A percentile compares a stretch with the other conserved stretches of the same genome.
These are phyloP conservation scores for Metschnikowia lachancei DNA, from an alignment of 805 yeast genomes.

Conservation along the genomic window DNA sequence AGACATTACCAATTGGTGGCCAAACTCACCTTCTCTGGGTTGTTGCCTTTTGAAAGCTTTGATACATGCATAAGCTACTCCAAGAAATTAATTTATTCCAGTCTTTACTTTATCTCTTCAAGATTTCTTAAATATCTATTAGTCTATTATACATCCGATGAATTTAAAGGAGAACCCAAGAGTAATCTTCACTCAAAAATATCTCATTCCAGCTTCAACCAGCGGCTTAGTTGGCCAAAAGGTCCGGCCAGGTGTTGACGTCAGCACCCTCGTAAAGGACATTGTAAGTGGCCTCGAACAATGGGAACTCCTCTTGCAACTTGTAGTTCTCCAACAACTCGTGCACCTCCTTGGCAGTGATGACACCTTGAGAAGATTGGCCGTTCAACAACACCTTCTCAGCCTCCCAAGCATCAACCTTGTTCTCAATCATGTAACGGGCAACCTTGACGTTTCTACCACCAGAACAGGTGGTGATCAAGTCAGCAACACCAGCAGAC, in stretches of 20 bases:
- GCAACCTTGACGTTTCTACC: slow-evolving; percentile 49
- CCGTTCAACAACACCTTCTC: slow-evolving; percentile 46
- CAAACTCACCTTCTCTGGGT: too few relatives aligned
- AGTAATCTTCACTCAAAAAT: not conserved
- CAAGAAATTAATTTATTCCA: too few relatives aligned
- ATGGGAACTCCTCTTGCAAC: slow-evolving; percentile 39
- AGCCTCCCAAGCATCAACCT: slow-evolving; percentile 41
- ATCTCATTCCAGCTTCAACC: slow-evolving; percentile 7
- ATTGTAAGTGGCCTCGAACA: slow-evolving; percentile 46
- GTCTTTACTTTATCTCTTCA: too few relatives aligned
- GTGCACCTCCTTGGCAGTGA: slow-evolving; percentile 47
- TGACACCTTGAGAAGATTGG: slow-evolving; percentile 46
- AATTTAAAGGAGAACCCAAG: slow-evolving; percentile 1
- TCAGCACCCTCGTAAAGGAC: slow-evolving; percentile 41
- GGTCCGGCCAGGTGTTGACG: slow-evolving; percentile 41
- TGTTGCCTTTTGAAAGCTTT: too few relatives aligned
- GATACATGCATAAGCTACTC: too few relatives aligned
- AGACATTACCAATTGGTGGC: too few relatives aligned
- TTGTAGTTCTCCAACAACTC: slow-evolving; percentile 39
- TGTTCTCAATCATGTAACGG: slow-evolving; percentile 44
- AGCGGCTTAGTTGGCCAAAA: slow-evolving; percentile 30
- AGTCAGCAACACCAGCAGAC: slow-evolving; percentile 48
- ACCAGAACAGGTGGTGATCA: slow-evolving; percentile 47
- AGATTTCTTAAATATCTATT: slow-evolving; percentile 4
- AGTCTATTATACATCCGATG: slow-evolving; percentile 12